phyloP scores from a whole-genome alignment of 495 filamentous ascomycete genomes.

The Neurospora sp. region DNA sequence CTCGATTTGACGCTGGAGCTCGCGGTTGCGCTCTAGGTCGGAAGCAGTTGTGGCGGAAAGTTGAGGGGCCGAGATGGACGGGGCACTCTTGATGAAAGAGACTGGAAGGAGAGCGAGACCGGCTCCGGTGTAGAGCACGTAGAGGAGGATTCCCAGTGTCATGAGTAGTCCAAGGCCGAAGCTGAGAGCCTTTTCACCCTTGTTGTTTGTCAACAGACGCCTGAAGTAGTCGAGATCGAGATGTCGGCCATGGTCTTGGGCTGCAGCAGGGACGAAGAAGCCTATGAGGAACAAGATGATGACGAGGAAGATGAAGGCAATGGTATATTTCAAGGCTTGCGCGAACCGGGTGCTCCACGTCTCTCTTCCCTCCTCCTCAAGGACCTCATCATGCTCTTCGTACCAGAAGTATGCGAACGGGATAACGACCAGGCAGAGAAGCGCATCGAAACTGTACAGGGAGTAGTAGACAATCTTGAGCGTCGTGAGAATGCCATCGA shows the following conservation, averaged over 20 bases:
- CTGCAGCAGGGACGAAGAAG: conserved; percentile 79
- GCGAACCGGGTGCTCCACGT: conserved; percentile 58
- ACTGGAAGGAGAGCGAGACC: conserved; percentile 86
- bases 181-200: conserved; percentile 83
- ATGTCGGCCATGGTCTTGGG: conserved; percentile 47
- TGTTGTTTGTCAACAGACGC: conserved; percentile 69
- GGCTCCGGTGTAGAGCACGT: conserved; percentile 77
- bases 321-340: conserved; percentile 82
- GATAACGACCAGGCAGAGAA: conserved; percentile 81
- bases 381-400: conserved; percentile 89
- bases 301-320: conserved; percentile 69
- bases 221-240: conserved; percentile 86
- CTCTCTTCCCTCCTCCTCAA: conserved; percentile 65
- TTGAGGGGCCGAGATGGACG: conserved; percentile 66
- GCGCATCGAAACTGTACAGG: conserved; percentile 82
- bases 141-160: conserved; percentile 73
- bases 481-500: conserved; percentile 65
- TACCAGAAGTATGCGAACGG: conserved; percentile 98
- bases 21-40: conserved; percentile 75
- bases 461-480: conserved; percentile 87
- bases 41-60: conserved; percentile 64
- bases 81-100: conserved; percentile 80
- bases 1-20: conserved; percentile 85
- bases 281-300: conserved; percentile 82
- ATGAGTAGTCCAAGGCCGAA: conserved; percentile 82